Evolutionary conservation across 2,329 filamentous ascomycete genomes (phyloP).

Genomic region (Sphaceloma murrayae): DNA sequence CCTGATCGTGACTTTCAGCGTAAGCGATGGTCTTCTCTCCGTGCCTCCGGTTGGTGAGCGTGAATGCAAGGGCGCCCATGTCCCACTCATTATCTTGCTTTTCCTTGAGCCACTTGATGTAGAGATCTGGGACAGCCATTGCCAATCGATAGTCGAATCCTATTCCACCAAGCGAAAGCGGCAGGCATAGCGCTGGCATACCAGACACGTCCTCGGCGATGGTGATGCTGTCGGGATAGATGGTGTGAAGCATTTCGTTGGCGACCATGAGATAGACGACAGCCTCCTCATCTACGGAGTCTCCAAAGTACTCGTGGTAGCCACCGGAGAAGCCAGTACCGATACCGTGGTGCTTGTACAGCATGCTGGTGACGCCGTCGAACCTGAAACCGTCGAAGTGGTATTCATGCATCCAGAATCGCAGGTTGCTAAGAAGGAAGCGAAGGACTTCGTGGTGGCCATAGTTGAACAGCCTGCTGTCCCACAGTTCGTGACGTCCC

Average conservation of each 20-base stretch:
- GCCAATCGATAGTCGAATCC: constrained; percentile 96
- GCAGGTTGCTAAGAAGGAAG: constrained; percentile 89
- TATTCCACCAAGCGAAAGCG: constrained; percentile 75
- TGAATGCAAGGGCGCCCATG: constrained; percentile 73
- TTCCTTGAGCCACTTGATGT: constrained; percentile 98
- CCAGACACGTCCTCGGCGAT: constrained; percentile 96
- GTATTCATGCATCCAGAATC: constrained; percentile 99
- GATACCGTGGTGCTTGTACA: constrained; percentile 91
- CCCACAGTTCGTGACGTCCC: constrained; percentile 88
- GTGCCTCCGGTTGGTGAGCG: constrained; percentile 82
- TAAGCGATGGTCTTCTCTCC: constrained; percentile 98
- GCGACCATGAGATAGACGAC: constrained; percentile 93
- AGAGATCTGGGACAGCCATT: constrained; percentile 97
- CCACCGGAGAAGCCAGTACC: constrained; percentile 95
- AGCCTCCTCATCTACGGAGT: constrained; percentile 81
- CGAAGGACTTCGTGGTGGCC: constrained; percentile 86
- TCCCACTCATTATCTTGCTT: constrained; percentile 87
- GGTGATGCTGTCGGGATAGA: constrained; percentile 82
- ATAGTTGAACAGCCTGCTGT: constrained; percentile 95
- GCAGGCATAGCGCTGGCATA: constrained; percentile 92
- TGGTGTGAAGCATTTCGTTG: constrained; percentile 86
- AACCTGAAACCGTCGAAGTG: constrained; percentile 95
- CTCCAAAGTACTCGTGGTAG: constrained; percentile 96
- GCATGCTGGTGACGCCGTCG: constrained; percentile 96
- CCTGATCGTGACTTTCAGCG: constrained; percentile 94